Conservation (phyloP, 2,329 filamentous ascomycete species). For the Calonectria leucothoes region DNA sequence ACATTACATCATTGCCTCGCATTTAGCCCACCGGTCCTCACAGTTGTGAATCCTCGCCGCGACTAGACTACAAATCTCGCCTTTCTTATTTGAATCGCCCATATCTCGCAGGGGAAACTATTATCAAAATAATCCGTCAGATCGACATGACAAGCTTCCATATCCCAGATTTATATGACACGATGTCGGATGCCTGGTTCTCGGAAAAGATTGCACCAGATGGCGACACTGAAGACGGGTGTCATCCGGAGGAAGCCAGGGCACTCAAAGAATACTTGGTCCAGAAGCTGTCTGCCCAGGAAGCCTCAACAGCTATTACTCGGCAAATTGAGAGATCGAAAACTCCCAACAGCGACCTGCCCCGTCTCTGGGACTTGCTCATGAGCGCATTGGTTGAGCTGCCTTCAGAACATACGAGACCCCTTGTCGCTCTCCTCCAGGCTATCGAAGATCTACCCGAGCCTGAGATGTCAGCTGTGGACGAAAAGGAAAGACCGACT, state of each 20-base stretch:
- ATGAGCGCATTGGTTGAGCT: background rate
- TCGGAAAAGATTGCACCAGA: background rate
- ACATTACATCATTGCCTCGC: background rate
- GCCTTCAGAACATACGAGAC: background rate
- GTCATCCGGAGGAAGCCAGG: background rate
- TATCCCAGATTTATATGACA: background rate
- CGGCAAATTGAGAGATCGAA: background rate
- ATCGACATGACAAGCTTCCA: background rate
- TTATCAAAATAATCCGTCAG: too few relatives aligned
- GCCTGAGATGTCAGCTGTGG: background rate
- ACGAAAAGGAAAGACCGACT: background rate
- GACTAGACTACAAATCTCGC: background rate
- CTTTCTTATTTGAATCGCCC: background rate
- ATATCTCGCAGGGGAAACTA: background rate
- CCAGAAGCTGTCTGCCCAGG: background rate
- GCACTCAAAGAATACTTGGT: background rate
- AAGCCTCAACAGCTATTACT: background rate
- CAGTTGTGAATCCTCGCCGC: background rate
- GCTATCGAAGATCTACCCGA: slow-evolving; percentile 1
- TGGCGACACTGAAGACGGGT: background rate
- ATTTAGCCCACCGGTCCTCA: background rate
- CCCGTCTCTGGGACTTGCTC: background rate
- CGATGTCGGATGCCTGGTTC: background rate
- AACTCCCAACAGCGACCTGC: background rate
- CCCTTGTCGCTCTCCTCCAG: background rate